These are phyloP conservation scores for Candida loeiensis DNA, from an alignment of 805 yeast genomes.

Conservation along the genomic window DNA sequence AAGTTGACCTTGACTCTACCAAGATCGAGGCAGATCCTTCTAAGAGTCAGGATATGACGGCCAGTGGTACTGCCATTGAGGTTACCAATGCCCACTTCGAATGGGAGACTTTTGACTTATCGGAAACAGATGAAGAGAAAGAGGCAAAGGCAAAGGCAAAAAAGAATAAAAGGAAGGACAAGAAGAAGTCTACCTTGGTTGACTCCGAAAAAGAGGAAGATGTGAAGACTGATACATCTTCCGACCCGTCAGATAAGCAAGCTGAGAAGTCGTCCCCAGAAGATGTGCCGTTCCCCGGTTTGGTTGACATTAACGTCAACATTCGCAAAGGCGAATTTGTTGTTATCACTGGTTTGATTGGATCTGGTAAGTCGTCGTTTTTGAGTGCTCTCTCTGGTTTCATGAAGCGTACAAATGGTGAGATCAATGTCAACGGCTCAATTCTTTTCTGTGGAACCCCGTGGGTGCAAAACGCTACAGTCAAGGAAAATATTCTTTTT, in stretches of 20 bases:
- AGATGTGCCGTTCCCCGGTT: constrained; percentile 20
- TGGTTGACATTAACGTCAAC: constrained; percentile 48
- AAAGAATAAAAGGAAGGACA: constrained; percentile 6
- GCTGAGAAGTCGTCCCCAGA: constrained; percentile 7
- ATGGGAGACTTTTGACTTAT: constrained; percentile 50
- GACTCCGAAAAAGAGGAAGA: no score
- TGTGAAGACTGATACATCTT: no score
- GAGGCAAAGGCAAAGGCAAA: constrained; percentile 2
- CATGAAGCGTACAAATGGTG: constrained; percentile 57
- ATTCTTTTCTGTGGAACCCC: constrained; percentile 60
- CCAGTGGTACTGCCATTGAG: constrained; percentile 41
- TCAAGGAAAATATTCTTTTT: constrained; percentile 69
- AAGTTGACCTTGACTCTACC: constrained; percentile 25
- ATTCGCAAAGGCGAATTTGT: constrained; percentile 66
- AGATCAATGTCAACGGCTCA: constrained; percentile 50
- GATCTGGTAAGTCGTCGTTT: constrained; percentile 77
- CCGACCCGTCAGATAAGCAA: no score
- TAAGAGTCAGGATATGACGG: constrained; percentile 21
- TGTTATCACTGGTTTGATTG: constrained; percentile 78
- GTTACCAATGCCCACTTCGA: constrained; percentile 52
- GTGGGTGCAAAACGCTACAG: constrained; percentile 82
- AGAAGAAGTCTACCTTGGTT: constrained; percentile 19
- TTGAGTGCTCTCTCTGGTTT: constrained; percentile 69
- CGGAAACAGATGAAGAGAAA: background rate
- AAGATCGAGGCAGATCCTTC: constrained; percentile 27